These are phyloP conservation scores for Apiospora marii DNA, from an alignment of 2,329 filamentous ascomycete species.

Conservation along the genomic window DNA sequence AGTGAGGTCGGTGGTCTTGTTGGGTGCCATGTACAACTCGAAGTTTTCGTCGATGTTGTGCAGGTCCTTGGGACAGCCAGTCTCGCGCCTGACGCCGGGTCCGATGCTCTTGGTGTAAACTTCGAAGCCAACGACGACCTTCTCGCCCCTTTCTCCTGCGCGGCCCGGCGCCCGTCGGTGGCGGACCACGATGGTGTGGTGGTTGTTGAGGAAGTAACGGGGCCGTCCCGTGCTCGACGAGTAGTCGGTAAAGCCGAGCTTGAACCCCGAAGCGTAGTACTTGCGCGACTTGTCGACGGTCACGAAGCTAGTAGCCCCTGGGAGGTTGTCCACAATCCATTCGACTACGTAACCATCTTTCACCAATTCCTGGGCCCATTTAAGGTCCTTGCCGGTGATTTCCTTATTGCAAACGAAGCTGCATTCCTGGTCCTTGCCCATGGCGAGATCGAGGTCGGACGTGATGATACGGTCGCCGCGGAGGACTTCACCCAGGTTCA, in stretches of 20 bases:
- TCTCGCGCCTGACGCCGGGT: conserved; percentile 63
- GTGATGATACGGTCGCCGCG: conserved; percentile 85
- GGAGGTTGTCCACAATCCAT: conserved; percentile 93
- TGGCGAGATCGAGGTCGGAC: conserved; percentile 82
- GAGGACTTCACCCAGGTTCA: conserved; percentile 88
- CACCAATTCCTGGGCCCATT: conserved; percentile 75
- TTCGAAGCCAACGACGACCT: conserved; percentile 88
- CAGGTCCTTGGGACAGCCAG: conserved; percentile 74
- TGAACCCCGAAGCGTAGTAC: conserved; percentile 91
- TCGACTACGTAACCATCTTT: conserved; percentile 84
- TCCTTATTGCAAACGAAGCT: conserved; percentile 75
- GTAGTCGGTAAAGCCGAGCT: conserved; percentile 79
- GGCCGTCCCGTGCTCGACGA: conserved; percentile 65
- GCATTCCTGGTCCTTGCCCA: conserved; percentile 79
- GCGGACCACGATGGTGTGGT: conserved; percentile 84
- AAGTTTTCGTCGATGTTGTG: conserved; percentile 69
- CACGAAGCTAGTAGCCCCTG: conserved; percentile 87
- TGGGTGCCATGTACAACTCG: conserved; percentile 72
- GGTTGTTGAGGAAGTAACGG: conserved; percentile 83
- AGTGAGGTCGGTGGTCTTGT: conserved; percentile 59
- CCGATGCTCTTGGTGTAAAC: conserved; percentile 88
- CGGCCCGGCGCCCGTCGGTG: conserved; percentile 75
- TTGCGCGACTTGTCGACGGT: conserved; percentile 84
- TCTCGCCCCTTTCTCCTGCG: conserved; percentile 74
- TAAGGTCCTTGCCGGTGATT: conserved; percentile 69